These are phyloP conservation scores for Vararia minispora DNA, from an alignment of 768 basidiomycete genomes.

Conservation along the genomic window DNA sequence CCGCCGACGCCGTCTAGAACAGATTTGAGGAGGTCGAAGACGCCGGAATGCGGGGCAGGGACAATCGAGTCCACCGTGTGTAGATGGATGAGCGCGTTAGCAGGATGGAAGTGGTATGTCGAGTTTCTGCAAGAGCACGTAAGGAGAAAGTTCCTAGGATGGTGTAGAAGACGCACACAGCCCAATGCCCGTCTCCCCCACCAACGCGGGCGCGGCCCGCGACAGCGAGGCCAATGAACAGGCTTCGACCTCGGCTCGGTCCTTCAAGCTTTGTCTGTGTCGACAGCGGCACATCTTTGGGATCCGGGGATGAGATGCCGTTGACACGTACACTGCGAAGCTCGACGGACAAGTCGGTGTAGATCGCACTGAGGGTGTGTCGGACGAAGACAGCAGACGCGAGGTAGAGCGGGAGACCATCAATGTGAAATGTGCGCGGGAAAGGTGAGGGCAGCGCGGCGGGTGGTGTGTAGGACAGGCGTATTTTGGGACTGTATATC, in stretches of 20 bases:
- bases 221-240: conserved; percentile 45
- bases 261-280: background rate
- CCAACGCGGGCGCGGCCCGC: conserved; percentile 53
- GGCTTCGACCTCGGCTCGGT: conserved; percentile 18
- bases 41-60: conserved; percentile 63
- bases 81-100: conserved; percentile 47
- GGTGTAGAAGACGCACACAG: conserved; percentile 39
- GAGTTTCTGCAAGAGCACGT: conserved; percentile 43
- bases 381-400: conserved; percentile 59
- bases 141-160: background rate
- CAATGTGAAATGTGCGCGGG: conserved; percentile 54
- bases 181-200: conserved; percentile 54
- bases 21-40: conserved; percentile 48
- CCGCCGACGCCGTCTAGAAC: conserved; percentile 15
- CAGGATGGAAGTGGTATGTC: conserved; percentile 64
- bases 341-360: conserved; percentile 50
- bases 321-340: conserved; percentile 36
- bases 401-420: conserved; percentile 68
- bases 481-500: conserved; percentile 55
- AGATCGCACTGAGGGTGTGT: conserved; percentile 67
- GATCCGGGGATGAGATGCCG: conserved; percentile 13
- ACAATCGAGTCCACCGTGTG: conserved; percentile 70
- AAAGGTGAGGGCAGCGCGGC: conserved; percentile 54
- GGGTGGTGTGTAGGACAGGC: conserved; percentile 61
- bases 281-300: conserved; percentile 12